Evolutionary conservation across 225 moss, liverwort and hornwort species (phyloP), one percentile per base, ranked within the genome.

Genomic region (Polytrichum commune): DNA sequence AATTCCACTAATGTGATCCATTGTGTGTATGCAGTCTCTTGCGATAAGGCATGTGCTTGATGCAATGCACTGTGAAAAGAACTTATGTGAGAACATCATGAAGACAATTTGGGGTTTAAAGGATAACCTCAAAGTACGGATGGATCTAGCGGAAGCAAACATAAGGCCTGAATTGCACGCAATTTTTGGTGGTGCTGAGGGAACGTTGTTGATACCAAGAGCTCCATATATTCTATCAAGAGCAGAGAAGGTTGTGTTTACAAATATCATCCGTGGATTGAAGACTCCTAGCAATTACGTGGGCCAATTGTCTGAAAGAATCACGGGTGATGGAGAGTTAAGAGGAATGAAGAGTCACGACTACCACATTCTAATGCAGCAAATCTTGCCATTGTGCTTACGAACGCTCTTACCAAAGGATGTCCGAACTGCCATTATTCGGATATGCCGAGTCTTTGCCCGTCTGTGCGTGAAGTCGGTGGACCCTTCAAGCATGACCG

Each of bases 351-450:
- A 65, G 22, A 32, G 32, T 8, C 65, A 65, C 19, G 65, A 65
- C 65, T 35, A 65, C 38, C 65, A 65, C 22, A 35, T 65, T 18
- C 19, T 65, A 35, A 65, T 65, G 65, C 65, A 25, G 1, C 25
- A 25, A 25, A 25, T 25, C 25, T 25, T 25, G 25, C 25, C 25
- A 25, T 25, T 25, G 29, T 65, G 2, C 24, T 29, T 64, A 8
- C 2, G 64, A 13, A 64, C 32, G 5, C 32, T 65, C 6, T 32
- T 65, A 35, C 19, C 7, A 35, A 65, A 35, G 24, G 65, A 35
- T 8, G 19, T 35, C 4, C 30, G 65, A 7, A 65, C 9, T 19
- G 65, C 30, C 19, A 32, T 30, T 18, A 32, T 65, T 9, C 4
- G 29, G 19, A 5, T 64, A 8, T 9, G 64, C 27, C 9, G 28